These are phyloP conservation scores for Fusarium vanettenii DNA, from an alignment of 2,329 filamentous ascomycete genomes.

Conservation along the genomic window DNA sequence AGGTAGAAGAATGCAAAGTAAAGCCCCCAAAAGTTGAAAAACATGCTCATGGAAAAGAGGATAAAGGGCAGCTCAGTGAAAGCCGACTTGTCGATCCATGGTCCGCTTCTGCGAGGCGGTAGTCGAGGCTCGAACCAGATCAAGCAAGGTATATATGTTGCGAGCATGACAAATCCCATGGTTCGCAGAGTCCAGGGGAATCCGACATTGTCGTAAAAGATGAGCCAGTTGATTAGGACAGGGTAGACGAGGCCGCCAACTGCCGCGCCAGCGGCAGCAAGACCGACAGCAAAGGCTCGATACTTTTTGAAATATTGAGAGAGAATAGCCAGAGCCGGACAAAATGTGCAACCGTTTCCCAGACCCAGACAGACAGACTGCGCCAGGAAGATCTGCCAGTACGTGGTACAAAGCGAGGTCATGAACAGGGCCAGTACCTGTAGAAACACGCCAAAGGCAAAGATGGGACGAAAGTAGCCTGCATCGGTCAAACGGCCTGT, in stretches of 20 bases:
- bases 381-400: constrained; percentile 62
- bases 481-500: constrained; percentile 58
- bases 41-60: constrained; percentile 48
- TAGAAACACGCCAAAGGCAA: constrained; percentile 52
- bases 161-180: constrained; percentile 59
- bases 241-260: constrained; percentile 67
- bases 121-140: constrained; percentile 55
- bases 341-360: constrained; percentile 67
- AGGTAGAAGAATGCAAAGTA: constrained; percentile 61
- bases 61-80: constrained; percentile 55
- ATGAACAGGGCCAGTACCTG: constrained; percentile 59
- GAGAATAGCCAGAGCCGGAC: constrained; percentile 68
- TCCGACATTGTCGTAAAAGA: constrained; percentile 59
- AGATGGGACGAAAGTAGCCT: constrained; percentile 54
- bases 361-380: constrained; percentile 62
- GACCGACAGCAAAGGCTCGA: constrained; percentile 67
- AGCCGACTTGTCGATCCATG: constrained; percentile 56
- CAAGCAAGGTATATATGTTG: constrained; percentile 52
- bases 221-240: constrained; percentile 54
- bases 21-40: constrained; percentile 50
- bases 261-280: constrained; percentile 68
- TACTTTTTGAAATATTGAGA: constrained; percentile 71
- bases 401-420: constrained; percentile 54
- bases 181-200: constrained; percentile 66
- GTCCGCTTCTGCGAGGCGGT: constrained; percentile 52